These are phyloP conservation scores for Pythium apleroticum DNA, from an alignment of 352 stramenopile species.

Conservation along the genomic window DNA sequence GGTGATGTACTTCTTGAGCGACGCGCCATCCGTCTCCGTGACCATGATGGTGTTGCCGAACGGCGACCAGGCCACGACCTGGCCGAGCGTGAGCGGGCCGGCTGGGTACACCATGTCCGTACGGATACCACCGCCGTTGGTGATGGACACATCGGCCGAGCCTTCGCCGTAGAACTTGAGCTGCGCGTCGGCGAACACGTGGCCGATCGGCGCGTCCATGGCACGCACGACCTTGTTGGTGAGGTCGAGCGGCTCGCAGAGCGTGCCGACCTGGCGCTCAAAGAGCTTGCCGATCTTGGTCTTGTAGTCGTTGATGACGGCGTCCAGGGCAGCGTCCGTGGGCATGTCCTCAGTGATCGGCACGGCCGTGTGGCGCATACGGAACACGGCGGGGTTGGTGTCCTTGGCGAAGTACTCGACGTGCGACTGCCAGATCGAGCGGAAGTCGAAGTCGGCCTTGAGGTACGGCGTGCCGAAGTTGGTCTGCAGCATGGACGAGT, in stretches of 20 bases:
- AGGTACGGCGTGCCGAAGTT: slow-evolving; percentile 73
- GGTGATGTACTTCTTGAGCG: slow-evolving; percentile 59
- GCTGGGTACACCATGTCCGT: slow-evolving; percentile 58
- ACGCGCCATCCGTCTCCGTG: slow-evolving; percentile 52
- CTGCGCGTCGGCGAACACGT: slow-evolving; percentile 53
- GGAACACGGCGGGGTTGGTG: slow-evolving; percentile 30
- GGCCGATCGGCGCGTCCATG: slow-evolving; percentile 48
- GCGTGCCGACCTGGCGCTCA: slow-evolving; percentile 42
- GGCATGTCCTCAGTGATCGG: slow-evolving; percentile 61
- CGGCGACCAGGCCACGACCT: slow-evolving; percentile 62
- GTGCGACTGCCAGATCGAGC: slow-evolving; percentile 58
- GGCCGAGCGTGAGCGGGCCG: slow-evolving; percentile 47
- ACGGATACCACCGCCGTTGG: slow-evolving; percentile 70
- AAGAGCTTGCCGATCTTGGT: slow-evolving; percentile 41
- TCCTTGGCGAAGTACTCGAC: slow-evolving; percentile 58
- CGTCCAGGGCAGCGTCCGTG: slow-evolving; percentile 49
- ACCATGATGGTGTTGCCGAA: slow-evolving; percentile 71
- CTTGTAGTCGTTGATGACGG: slow-evolving; percentile 47
- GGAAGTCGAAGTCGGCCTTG: slow-evolving; percentile 75
- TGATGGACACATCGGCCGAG: slow-evolving; percentile 51
- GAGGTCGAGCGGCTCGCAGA: slow-evolving; percentile 61
- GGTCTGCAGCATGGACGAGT: slow-evolving; percentile 72
- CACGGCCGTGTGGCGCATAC: slow-evolving; percentile 55
- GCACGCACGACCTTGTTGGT: slow-evolving; percentile 49
- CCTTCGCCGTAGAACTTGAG: slow-evolving; percentile 51